phyloP scores from a whole-genome alignment of 108 stramenopile genomes.

The Asterionellopsis glacialis region DNA sequence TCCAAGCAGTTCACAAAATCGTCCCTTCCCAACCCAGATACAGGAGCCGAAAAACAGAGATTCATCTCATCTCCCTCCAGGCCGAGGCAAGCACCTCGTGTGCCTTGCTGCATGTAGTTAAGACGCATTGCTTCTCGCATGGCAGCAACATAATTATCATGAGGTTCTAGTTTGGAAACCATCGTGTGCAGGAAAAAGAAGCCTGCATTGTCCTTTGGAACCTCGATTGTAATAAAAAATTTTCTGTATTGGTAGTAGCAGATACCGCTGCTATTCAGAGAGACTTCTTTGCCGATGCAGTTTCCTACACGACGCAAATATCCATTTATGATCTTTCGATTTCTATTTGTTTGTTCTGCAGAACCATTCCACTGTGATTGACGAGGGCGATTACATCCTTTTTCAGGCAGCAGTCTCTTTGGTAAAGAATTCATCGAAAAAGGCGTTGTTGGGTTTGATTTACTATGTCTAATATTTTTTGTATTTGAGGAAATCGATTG shows the following conservation, averaged over 20 bases:
- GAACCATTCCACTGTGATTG: neutral
- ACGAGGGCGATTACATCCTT: too few species aligned
- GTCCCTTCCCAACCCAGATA: constrained; percentile 7
- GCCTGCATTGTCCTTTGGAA: constrained; percentile 11
- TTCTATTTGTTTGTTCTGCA: neutral
- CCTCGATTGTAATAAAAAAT: constrained; percentile 18
- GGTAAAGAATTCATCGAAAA: too few species aligned
- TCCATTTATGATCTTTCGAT: constrained; percentile 11
- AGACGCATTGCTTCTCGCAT: constrained; percentile 15
- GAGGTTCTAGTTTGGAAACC: constrained; percentile 11
- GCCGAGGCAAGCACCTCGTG: constrained; percentile 13
- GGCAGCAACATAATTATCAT: constrained; percentile 6
- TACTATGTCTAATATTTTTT: too few species aligned
- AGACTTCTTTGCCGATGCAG: constrained; percentile 3
- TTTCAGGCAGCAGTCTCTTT: too few species aligned
- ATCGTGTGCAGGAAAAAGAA: constrained; percentile 13
- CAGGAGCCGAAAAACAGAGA: constrained; percentile 12
- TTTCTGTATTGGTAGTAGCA: constrained; percentile 23
- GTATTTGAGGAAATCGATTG: too few species aligned
- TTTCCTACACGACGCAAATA: constrained; percentile 12
- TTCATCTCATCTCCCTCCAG: constrained; percentile 23
- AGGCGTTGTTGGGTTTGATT: too few species aligned
- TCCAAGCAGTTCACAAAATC: constrained; percentile 18
- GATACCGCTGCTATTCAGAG: constrained; percentile 14
- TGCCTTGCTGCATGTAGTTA: constrained; percentile 17